Evolutionary conservation across 257 asterid genomes (phyloP).

Genomic region (Coffea eugenioides): DNA sequence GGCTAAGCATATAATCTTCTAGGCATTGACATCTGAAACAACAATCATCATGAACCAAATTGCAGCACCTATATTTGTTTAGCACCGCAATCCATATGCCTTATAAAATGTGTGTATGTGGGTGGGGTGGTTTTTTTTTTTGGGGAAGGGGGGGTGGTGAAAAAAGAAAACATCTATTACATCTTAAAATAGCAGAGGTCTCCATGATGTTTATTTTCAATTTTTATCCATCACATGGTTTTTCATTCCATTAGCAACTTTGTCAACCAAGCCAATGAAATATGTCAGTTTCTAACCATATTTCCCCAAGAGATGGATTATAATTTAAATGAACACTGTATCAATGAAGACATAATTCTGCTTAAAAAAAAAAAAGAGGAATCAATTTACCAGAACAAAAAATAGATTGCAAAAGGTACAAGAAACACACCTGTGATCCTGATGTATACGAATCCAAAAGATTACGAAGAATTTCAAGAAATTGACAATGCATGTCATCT

Average conservation of each 20-base stretch:
- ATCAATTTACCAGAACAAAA: background rate
- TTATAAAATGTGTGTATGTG: no score
- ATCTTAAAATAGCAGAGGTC: background rate
- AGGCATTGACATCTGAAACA: background rate
- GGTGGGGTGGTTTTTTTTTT: no score
- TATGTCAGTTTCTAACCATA: background rate
- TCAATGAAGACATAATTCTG: background rate
- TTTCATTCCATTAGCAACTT: background rate
- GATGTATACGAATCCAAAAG: conserved; percentile 77
- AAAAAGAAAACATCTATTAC: background rate
- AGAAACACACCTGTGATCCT: conserved; percentile 66
- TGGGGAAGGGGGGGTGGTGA: background rate
- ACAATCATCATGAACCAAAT: background rate
- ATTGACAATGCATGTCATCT: conserved; percentile 97
- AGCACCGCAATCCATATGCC: no score
- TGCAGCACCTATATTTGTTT: background rate
- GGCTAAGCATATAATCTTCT: background rate
- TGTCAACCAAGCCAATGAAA: background rate
- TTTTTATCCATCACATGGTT: background rate
- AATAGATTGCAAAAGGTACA: background rate
- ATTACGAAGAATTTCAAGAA: conserved; percentile 91
- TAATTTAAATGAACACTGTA: background rate
- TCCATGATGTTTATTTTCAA: background rate
- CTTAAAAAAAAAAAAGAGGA: background rate
- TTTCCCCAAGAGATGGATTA: background rate